A percentile compares a stretch with the other conserved stretches of the same genome.
Conservation (phyloP, 2,329 filamentous ascomycete species). For the Cladosporium oxysporum region DNA sequence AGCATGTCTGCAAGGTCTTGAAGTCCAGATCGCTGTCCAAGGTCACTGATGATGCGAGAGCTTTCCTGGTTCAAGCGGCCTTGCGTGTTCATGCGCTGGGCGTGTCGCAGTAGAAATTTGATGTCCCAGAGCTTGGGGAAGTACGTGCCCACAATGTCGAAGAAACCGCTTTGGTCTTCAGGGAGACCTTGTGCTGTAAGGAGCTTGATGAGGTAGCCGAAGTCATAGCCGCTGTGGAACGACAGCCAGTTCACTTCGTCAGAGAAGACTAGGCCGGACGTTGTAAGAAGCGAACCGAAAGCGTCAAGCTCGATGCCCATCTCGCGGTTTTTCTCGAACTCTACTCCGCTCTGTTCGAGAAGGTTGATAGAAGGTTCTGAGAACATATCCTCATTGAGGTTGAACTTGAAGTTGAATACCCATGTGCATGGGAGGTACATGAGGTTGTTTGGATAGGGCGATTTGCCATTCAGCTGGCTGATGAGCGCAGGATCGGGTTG, state of each 20-base stretch:
- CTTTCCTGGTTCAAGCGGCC: constrained; percentile 60
- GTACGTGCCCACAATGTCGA: constrained; percentile 84
- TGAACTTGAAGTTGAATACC: constrained; percentile 99
- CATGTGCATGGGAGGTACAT: constrained; percentile 79
- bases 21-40: constrained; percentile 87
- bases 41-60: constrained; percentile 74
- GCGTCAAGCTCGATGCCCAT: constrained; percentile 88
- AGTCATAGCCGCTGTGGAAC: constrained; percentile 97
- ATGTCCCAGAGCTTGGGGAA: constrained; percentile 95
- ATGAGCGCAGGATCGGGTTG: constrained; percentile 56
- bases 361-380: constrained; percentile 93
- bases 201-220: constrained; percentile 94
- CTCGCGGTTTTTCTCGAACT: constrained; percentile 79
- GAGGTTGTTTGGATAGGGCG: constrained; percentile 45
- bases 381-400: constrained; percentile 94
- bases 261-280: constrained; percentile 84
- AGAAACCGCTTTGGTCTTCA: constrained; percentile 86
- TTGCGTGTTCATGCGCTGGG: constrained; percentile 54
- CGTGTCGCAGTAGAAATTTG: constrained; percentile 94
- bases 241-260: constrained; percentile 94
- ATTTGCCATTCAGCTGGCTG: constrained; percentile 41
- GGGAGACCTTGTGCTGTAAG: constrained; percentile 81
- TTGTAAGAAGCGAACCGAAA: constrained; percentile 87
- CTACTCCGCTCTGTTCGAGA: constrained; percentile 86
- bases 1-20: constrained; percentile 93